phyloP scores from a whole-genome alignment of 2,329 filamentous ascomycete genomes.

The Dothideomycetidae sp. region DNA sequence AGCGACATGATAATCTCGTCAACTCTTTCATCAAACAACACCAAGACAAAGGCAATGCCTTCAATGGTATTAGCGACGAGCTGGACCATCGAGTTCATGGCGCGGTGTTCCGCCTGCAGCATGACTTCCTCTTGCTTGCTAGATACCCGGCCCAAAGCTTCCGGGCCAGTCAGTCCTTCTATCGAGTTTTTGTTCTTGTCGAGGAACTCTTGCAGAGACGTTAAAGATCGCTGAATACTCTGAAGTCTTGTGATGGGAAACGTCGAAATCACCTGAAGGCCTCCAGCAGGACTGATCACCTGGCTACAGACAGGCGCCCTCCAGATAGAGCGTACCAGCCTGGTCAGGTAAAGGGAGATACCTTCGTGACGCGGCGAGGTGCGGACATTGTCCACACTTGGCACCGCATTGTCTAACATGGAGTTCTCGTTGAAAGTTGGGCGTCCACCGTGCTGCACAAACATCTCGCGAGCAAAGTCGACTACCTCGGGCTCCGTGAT shows the following conservation, averaged over 20 bases:
- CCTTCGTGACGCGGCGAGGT: constrained; percentile 84
- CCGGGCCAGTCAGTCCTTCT: constrained; percentile 81
- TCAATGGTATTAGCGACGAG: constrained; percentile 86
- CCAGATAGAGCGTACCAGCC: constrained; percentile 84
- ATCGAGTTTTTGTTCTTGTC: constrained; percentile 81
- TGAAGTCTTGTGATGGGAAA: constrained; percentile 55
- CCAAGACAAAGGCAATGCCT: constrained; percentile 88
- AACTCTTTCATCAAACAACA: constrained; percentile 86
- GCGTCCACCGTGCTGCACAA: constrained; percentile 85
- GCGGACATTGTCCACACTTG: constrained; percentile 66
- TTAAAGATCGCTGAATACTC: constrained; percentile 65
- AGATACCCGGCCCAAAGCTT: constrained; percentile 61
- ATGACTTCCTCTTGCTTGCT: constrained; percentile 85
- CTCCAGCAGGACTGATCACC: constrained; percentile 40
- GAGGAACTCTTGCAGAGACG: constrained; percentile 67
- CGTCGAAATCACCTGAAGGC: constrained; percentile 50
- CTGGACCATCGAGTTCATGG: constrained; percentile 70
- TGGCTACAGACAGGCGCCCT: constrained; percentile 57
- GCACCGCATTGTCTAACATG: constrained; percentile 42
- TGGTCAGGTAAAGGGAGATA: constrained; percentile 71
- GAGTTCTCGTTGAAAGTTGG: constrained; percentile 71
- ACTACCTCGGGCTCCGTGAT: constrained; percentile 73
- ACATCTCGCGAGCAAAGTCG: constrained; percentile 70
- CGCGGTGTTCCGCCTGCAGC: constrained; percentile 85
- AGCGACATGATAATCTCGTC: constrained; percentile 73